Base-by-base conservation (phyloP, 495 filamentous ascomycete genomes). In the Talaromyces proteolyticus region DNA sequence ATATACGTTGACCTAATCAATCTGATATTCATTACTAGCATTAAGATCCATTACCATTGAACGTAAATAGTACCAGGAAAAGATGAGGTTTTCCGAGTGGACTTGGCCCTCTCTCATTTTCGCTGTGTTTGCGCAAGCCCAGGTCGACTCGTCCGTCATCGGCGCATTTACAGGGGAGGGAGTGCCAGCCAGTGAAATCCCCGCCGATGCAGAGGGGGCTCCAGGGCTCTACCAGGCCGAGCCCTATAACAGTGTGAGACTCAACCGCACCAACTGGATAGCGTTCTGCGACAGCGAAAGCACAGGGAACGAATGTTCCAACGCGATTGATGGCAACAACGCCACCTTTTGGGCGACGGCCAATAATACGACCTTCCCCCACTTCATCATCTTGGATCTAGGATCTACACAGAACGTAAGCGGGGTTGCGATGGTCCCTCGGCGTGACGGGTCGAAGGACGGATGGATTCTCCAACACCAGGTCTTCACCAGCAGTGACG, bases 391-490 rank as follows among this genome's bases (percentile, higher is more conserved):
- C 5, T 5, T 29, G 26, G 26, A 29, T 29, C 26, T 29, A 29
- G 26, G 26, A 12, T 29, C 26, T 6, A 29, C 26, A 25, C 44
- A 26, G 24, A 52, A 53, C 16, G 52, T 64, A 18, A 57, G 44
- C 36, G 59, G 49, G 16, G 10, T 58, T 8, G 44, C 46, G 16
- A 45, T 64, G 43, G 44, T 58, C 19, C 72, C 72, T 26, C 64
- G 59, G 10, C 52, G 63, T 37, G 67, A 70, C 34, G 50, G 46
- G 6, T 48, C 8, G 10, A 34, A 18, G 4, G 62, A 65, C 41
- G 71, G 69, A 4, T 60, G 61, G 34, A 75, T 77, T 38, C 62
- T 62, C 17, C 53, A 67, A 26, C 70, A 77, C 47, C 52, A 52
- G n/a, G 55, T 77, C 18, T 62, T 59, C 24, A 17, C 70, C 11